These are phyloP conservation scores for Zalerion maritima DNA, from an alignment of 495 filamentous ascomycete species.

Conservation along the genomic window DNA sequence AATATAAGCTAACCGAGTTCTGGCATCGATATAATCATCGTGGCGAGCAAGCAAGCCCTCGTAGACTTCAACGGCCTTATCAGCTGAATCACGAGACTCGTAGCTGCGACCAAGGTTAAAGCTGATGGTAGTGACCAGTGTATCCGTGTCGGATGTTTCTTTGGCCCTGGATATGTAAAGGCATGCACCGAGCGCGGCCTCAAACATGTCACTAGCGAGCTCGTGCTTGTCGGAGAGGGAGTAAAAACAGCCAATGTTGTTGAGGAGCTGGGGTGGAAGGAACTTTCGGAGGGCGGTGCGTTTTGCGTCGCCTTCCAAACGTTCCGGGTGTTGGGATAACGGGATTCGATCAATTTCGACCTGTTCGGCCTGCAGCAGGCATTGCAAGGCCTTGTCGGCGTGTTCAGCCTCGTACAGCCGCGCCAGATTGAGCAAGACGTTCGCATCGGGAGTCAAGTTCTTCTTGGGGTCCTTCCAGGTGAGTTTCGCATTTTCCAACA, in stretches of 20 bases:
- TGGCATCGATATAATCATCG: conserved; percentile 80
- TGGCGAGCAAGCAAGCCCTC: conserved; percentile 70
- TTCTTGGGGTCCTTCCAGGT: conserved; percentile 84
- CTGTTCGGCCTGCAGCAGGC: conserved; percentile 77
- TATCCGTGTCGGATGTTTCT: conserved; percentile 63
- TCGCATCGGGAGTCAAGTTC: conserved; percentile 60
- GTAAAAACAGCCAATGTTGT: conserved; percentile 93
- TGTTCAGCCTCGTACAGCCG: conserved; percentile 74
- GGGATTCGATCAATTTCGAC: conserved; percentile 63
- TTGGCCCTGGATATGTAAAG: conserved; percentile 56
- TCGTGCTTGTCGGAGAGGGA: conserved; percentile 74
- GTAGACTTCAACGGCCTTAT: conserved; percentile 77
- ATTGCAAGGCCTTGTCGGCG: conserved; percentile 83
- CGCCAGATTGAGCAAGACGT: conserved; percentile 84
- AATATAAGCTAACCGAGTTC: conserved; percentile 77
- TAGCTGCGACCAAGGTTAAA: conserved; percentile 97
- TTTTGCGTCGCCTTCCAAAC: conserved; percentile 42
- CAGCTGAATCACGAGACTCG: conserved; percentile 64
- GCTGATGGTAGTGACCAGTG: conserved; percentile 80
- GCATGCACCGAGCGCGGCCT: conserved; percentile 76
- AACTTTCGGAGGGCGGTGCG: conserved; percentile 50
- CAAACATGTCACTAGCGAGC: conserved; percentile 71
- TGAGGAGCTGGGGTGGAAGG: conserved; percentile 79
- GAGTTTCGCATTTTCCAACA: conserved; percentile 69
- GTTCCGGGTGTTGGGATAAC: conserved; percentile 49